phyloP scores from a whole-genome alignment of 805 yeast genomes.

The Hemisphaericaspora nanyangensis region DNA sequence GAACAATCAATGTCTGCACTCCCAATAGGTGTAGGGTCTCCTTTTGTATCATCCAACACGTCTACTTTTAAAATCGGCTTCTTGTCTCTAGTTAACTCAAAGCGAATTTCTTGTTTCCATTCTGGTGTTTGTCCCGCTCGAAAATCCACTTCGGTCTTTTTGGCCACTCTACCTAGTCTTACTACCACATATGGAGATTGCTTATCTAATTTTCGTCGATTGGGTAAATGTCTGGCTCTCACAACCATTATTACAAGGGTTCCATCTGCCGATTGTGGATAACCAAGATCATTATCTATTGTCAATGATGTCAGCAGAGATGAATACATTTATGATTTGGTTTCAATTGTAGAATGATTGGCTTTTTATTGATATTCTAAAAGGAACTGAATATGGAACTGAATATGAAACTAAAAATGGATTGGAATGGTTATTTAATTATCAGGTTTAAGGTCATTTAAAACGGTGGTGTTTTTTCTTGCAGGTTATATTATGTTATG shows the following conservation, averaged over 20 bases:
- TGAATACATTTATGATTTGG: conserved; percentile 1
- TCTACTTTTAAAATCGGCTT: conserved; percentile 65
- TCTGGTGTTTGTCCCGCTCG: conserved; percentile 94
- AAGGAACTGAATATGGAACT: too few species aligned
- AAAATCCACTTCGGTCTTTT: conserved; percentile 69
- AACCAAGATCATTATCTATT: background rate
- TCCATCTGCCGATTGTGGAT: conserved; percentile 42
- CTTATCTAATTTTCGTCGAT: conserved; percentile 80
- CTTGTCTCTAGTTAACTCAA: conserved; percentile 59
- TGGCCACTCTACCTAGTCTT: conserved; percentile 76
- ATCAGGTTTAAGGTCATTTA: too few species aligned
- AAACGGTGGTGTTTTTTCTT: too few species aligned
- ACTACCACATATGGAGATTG: conserved; percentile 89
- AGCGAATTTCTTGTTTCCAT: conserved; percentile 77
- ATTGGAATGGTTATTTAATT: too few species aligned
- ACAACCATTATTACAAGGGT: conserved; percentile 71
- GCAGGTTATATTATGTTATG: too few species aligned
- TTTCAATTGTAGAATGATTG: conserved; percentile 1
- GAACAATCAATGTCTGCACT: conserved; percentile 75
- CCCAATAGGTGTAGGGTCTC: conserved; percentile 84
- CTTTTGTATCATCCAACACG: conserved; percentile 79
- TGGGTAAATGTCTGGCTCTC: conserved; percentile 82
- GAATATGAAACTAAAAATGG: too few species aligned
- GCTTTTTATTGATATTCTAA: too few species aligned
- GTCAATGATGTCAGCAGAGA: background rate